Percentiles rank a stretch among this genome's conserved stretches.
Evolutionary conservation across 164 flowering plant species (phyloP).

Genomic region (Stephania japonica): DNA sequence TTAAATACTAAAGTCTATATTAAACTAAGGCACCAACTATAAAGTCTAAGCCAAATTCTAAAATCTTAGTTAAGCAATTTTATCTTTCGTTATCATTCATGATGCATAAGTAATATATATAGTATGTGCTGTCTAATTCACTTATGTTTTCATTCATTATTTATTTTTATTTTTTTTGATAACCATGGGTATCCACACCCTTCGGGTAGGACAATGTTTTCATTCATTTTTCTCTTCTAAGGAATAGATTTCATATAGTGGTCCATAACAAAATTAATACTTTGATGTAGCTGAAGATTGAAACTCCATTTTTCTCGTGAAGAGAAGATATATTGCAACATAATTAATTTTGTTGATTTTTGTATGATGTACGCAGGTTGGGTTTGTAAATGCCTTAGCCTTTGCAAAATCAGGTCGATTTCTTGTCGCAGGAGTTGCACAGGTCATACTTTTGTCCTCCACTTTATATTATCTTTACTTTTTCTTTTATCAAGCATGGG

Average conservation of each 20-base stretch:
- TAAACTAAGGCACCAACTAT: too few species aligned
- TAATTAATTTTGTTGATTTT: background rate
- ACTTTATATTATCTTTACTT: too few species aligned
- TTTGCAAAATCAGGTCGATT: constrained; percentile 86
- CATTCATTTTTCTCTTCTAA: background rate
- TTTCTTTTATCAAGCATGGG: background rate
- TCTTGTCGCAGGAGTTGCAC: constrained; percentile 83
- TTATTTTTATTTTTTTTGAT: too few species aligned
- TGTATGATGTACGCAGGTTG: constrained; percentile 40
- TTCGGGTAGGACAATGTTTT: too few species aligned
- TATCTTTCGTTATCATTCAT: too few species aligned
- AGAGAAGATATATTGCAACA: background rate
- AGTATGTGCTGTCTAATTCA: too few species aligned
- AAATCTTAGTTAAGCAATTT: too few species aligned
- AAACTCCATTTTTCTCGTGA: background rate
- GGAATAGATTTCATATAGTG: background rate
- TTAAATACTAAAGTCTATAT: too few species aligned
- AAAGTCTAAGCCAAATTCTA: too few species aligned
- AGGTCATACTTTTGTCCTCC: constrained; percentile 36
- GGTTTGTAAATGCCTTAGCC: constrained; percentile 82
- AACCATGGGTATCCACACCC: too few species aligned
- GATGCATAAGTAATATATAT: too few species aligned
- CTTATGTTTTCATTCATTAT: background rate
- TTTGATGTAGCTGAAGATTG: background rate
- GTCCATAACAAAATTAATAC: background rate